These are phyloP conservation scores for Schizosaccharomyces pombe DNA, from an alignment of 805 yeast species.

Conservation along the genomic window DNA sequence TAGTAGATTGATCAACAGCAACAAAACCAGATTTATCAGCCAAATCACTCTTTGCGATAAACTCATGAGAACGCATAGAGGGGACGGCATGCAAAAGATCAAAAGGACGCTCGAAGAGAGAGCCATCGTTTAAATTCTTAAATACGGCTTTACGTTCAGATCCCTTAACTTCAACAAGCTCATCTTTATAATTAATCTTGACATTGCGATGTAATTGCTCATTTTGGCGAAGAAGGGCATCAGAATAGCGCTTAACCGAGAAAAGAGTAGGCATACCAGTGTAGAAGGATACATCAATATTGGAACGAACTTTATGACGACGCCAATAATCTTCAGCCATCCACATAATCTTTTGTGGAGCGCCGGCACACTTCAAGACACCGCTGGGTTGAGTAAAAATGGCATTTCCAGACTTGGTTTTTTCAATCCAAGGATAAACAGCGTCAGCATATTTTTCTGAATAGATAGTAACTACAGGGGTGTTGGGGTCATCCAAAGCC, in stretches of 20 bases:
- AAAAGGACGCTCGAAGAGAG: background rate
- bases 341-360: constrained; percentile 6
- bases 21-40: constrained; percentile 4
- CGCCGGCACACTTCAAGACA: constrained; percentile 4
- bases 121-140: background rate
- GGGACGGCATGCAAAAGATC: constrained; percentile 5
- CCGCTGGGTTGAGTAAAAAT: constrained; percentile 5
- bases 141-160: background rate
- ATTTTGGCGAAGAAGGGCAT: constrained; percentile 1
- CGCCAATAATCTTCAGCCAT: constrained; percentile 6
- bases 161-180: constrained; percentile 2
- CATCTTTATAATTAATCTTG: background rate
- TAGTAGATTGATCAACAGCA: constrained; percentile 1
- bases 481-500: background rate
- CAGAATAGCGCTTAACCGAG: constrained; percentile 1
- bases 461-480: constrained; percentile 1
- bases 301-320: background rate
- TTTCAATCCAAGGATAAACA: background rate
- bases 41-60: constrained; percentile 1
- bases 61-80: background rate
- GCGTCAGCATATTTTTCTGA: background rate
- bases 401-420: background rate
- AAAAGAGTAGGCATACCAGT: background rate
- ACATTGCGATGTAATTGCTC: background rate
- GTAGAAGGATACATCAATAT: background rate